phyloP scores from a whole-genome alignment of 2,329 filamentous ascomycete genomes.

The Cephalotrichum gorgonifer region DNA sequence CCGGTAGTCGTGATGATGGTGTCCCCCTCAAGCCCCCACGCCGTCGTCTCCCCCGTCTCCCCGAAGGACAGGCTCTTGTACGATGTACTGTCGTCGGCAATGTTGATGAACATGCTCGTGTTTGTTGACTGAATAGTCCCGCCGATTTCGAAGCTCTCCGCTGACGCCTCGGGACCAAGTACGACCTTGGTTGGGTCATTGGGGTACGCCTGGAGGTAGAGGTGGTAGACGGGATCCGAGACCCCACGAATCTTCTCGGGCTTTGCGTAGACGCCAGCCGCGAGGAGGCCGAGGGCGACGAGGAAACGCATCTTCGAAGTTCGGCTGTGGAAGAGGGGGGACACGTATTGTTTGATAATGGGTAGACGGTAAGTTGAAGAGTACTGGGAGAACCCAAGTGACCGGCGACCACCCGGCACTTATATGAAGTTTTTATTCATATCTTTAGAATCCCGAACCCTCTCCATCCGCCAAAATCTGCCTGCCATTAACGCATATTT shows the following conservation, averaged over 20 bases:
- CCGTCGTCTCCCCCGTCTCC: conserved; percentile 27
- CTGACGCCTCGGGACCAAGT: conserved; percentile 37
- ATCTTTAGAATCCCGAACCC: background rate
- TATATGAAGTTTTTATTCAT: background rate
- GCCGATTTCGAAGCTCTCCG: conserved; percentile 38
- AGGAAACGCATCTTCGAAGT: conserved; percentile 7
- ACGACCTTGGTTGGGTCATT: conserved; percentile 31
- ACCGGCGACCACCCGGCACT: background rate
- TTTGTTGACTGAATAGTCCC: conserved; percentile 38
- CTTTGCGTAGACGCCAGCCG: conserved; percentile 19
- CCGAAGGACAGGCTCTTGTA: conserved; percentile 42
- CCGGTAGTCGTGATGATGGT: conserved; percentile 31
- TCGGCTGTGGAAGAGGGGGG: background rate
- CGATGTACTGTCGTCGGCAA: conserved; percentile 31
- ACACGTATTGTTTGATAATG: background rate
- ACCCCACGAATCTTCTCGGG: conserved; percentile 40
- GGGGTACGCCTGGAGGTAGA: conserved; percentile 37
- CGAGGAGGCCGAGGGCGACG: conserved; percentile 4
- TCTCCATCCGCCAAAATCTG: background rate
- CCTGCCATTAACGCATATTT: background rate
- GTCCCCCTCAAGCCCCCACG: conserved; percentile 37
- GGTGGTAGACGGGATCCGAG: conserved; percentile 37
- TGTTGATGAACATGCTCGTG: conserved; percentile 35
- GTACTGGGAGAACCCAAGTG: background rate
- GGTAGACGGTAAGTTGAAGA: background rate